phyloP scores from a whole-genome alignment of 805 yeast genomes.

The Lachancea meyersii region DNA sequence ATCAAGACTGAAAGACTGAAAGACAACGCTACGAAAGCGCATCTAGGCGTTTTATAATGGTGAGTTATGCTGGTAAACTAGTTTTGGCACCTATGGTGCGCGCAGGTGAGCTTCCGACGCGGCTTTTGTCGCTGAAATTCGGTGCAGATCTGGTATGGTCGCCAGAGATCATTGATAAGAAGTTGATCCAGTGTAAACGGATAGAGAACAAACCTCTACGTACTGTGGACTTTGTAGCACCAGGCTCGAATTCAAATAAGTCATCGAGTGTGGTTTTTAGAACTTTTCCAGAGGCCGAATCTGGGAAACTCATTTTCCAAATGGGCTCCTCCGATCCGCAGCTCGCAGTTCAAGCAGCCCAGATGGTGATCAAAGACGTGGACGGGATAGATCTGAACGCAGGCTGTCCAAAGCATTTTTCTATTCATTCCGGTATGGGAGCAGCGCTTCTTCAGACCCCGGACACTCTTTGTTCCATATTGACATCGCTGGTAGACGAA shows the following conservation, averaged over 20 bases:
- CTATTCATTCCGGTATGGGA: slow-evolving; percentile 95
- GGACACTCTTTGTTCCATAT: slow-evolving; percentile 63
- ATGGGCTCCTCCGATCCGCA: slow-evolving; percentile 82
- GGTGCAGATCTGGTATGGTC: slow-evolving; percentile 97
- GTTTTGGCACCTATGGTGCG: slow-evolving; percentile 97
- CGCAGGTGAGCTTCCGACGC: slow-evolving; percentile 87
- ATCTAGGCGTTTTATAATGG: no score
- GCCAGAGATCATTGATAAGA: slow-evolving; percentile 90
- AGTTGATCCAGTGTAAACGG: slow-evolving; percentile 65
- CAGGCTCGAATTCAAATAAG: slow-evolving; percentile 37
- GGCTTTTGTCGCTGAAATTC: slow-evolving; percentile 68
- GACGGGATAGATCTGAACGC: slow-evolving; percentile 91
- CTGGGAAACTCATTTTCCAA: slow-evolving; percentile 72
- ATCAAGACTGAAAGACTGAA: no score
- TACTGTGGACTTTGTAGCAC: slow-evolving; percentile 53
- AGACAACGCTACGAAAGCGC: no score
- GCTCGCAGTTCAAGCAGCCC: slow-evolving; percentile 84
- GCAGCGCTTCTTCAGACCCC: slow-evolving; percentile 86
- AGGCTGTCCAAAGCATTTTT: slow-evolving; percentile 96
- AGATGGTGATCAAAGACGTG: slow-evolving; percentile 74
- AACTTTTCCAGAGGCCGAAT: slow-evolving; percentile 58
- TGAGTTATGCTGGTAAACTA: slow-evolving; percentile 67
- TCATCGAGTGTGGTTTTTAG: slow-evolving; percentile 60
- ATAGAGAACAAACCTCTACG: slow-evolving; percentile 47
- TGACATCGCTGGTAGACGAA: slow-evolving; percentile 60